phyloP scores from a whole-genome alignment of 1,284 basidiomycete species.

The Stygiomarasmius scandens region DNA sequence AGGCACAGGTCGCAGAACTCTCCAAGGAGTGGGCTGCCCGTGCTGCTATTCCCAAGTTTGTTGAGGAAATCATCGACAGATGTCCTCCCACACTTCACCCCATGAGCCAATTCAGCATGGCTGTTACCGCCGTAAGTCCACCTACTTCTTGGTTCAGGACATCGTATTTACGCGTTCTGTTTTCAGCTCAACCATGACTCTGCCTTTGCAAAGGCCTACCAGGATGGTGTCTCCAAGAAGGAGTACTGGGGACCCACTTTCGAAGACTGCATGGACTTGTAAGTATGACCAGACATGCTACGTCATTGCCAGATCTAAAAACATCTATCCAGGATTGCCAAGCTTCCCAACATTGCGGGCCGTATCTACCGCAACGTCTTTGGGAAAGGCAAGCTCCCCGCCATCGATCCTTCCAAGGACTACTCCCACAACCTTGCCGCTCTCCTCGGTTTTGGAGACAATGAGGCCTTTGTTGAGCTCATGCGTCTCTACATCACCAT shows the following conservation, averaged over 20 bases:
- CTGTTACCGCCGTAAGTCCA: slow-evolving; percentile 82
- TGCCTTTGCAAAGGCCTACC: slow-evolving; percentile 95
- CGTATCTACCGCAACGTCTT: slow-evolving; percentile 97
- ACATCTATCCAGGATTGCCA: slow-evolving; percentile 73
- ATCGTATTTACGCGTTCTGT: slow-evolving; percentile 13
- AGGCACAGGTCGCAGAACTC: slow-evolving; percentile 83
- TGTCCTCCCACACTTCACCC: slow-evolving; percentile 94
- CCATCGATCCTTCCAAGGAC: slow-evolving; percentile 88
- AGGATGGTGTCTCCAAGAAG: slow-evolving; percentile 90
- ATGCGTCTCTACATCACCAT: slow-evolving; percentile 97
- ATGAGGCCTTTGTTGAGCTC: slow-evolving; percentile 90
- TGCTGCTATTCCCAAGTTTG: slow-evolving; percentile 85
- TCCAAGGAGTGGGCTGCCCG: slow-evolving; percentile 93
- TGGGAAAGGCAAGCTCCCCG: slow-evolving; percentile 85
- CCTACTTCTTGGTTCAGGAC: slow-evolving; percentile 6
- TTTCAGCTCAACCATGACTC: slow-evolving; percentile 94
- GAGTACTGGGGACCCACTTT: slow-evolving; percentile 98
- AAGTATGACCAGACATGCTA: slow-evolving; percentile 25
- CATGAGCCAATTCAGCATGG: slow-evolving; percentile 95
- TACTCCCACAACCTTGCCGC: slow-evolving; percentile 93
- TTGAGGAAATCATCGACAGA: slow-evolving; percentile 91
- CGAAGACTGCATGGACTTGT: slow-evolving; percentile 97
- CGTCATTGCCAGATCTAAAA: background rate
- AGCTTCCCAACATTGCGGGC: slow-evolving; percentile 95
- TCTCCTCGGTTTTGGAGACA: slow-evolving; percentile 92